Evolutionary conservation across 257 asterid species (phyloP), one percentile per base, ranked within the genome.

Genomic region (Solanum commersonii): DNA sequence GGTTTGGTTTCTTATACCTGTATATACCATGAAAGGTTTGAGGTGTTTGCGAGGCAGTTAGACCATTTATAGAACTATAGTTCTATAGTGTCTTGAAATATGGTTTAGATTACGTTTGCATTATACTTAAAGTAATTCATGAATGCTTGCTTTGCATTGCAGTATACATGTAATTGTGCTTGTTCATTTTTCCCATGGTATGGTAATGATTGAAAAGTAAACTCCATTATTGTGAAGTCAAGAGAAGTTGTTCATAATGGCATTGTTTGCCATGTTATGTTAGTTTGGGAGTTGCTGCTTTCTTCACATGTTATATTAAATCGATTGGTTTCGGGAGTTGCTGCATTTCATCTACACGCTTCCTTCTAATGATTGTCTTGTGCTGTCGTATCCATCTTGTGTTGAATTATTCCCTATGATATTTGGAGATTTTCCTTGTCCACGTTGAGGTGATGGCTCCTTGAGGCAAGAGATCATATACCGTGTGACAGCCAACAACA

Each of bases 11-110:
- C 89, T 77, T 87, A 86, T 87, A 91, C 96, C 79, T 95, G 98
- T 96, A 94, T 90, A 95, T 96, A 94, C 95, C 87, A 60, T 70
- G 90, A 89, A 88, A 87, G 88, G 93, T 90, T 88, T 90, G 93
- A 90, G 91, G 92, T 91, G 92, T 84, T 91, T 85, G 92, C 84
- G 84, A 89, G 91, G 88, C 88, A 88, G 87, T 90, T 72, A 82
- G 29, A 87, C 90, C 89, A 84, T 33, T 63, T 87, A 85, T 91
- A 88, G 94, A 87, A 84, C 90, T 90, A 72, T 90, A 87, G 87
- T 79, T 87, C 83, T 88, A 31, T 65, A 27, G 77, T 87, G 83
- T 73, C 89, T 87, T 85, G 74, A 85, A 31, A 63, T 87, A 87
- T 85, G 87, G 87, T 88, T 87, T 82, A 49, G 70, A 82, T 31